Evolutionary conservation across 352 stramenopile genomes (phyloP).

Genomic region (Plasmopara muralis): DNA sequence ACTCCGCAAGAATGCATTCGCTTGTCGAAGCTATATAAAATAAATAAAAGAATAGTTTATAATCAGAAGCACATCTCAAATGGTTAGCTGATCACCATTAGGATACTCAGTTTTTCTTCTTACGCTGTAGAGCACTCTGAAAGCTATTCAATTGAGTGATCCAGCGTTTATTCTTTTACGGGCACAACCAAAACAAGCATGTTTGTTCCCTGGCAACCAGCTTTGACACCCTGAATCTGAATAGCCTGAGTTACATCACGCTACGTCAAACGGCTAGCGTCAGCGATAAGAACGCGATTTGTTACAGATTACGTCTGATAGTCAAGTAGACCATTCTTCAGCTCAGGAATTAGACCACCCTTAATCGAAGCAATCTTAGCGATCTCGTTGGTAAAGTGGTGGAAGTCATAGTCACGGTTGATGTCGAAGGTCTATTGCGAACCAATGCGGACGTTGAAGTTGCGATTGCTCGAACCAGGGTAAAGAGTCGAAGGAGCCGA

Average conservation of each 20-base stretch:
- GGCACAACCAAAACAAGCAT: background rate
- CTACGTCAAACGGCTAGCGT: background rate
- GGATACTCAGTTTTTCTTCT: background rate
- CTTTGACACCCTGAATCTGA: slow-evolving; percentile 2
- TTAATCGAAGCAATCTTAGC: background rate
- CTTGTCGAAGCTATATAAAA: background rate
- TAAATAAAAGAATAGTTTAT: too few relatives aligned
- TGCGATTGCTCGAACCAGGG: background rate
- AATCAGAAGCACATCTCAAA: too few relatives aligned
- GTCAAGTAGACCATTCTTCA: slow-evolving; percentile 1
- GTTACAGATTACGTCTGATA: slow-evolving; percentile 3
- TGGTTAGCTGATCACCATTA: background rate
- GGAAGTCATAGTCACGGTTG: slow-evolving; percentile 1
- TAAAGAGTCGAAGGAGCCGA: background rate
- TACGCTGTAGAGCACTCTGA: background rate
- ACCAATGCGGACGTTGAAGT: slow-evolving; percentile 3
- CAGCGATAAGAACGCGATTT: slow-evolving; percentile 2
- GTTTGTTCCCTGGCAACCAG: slow-evolving; percentile 1
- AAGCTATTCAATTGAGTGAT: background rate
- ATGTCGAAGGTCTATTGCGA: background rate
- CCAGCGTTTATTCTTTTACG: background rate
- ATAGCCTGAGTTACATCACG: slow-evolving; percentile 1
- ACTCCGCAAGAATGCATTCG: background rate
- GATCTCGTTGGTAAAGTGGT: background rate
- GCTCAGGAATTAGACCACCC: background rate